A percentile compares a stretch with the other conserved stretches of the same genome.
phyloP scores from a whole-genome alignment of 495 filamentous ascomycete species.

The Lasiosphaeris hirsuta region DNA sequence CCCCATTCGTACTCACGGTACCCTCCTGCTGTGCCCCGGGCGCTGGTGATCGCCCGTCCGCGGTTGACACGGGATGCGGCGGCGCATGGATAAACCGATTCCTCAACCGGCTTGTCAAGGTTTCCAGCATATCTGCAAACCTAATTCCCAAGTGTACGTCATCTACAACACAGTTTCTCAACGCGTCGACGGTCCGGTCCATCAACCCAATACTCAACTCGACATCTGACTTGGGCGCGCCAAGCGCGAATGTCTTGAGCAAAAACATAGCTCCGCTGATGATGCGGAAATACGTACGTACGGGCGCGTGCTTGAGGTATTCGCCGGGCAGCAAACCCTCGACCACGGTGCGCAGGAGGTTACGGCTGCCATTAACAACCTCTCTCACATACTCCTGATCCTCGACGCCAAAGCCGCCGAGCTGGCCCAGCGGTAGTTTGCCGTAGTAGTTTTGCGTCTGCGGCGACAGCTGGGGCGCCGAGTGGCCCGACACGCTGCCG shows the following conservation, averaged over 20 bases:
- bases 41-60: constrained; percentile 38
- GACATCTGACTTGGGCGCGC: constrained; percentile 85
- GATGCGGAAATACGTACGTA: constrained; percentile 92
- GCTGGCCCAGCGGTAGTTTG: constrained; percentile 51
- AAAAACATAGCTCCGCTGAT: constrained; percentile 93
- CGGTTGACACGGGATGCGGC: constrained; percentile 27
- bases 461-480: constrained; percentile 47
- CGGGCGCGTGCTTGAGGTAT: constrained; percentile 86
- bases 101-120: constrained; percentile 68
- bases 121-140: constrained; percentile 88
- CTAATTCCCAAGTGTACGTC: constrained; percentile 94
- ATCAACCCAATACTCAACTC: constrained; percentile 76
- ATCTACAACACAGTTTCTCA: constrained; percentile 84
- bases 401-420: constrained; percentile 53
- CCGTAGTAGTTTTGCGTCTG: constrained; percentile 58
- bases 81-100: constrained; percentile 67
- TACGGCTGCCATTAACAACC: constrained; percentile 83
- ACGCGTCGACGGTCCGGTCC: constrained; percentile 72
- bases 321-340: constrained; percentile 77
- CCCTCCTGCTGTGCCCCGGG: constrained; percentile 3
- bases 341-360: constrained; percentile 76
- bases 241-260: constrained; percentile 88
- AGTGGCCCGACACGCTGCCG: constrained; percentile 40
- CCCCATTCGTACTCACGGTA: constrained; percentile 26
- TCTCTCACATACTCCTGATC: constrained; percentile 80